These are phyloP conservation scores for Candida pseudoviswanathii DNA, from an alignment of 1,139 yeast genomes.

Conservation along the genomic window DNA sequence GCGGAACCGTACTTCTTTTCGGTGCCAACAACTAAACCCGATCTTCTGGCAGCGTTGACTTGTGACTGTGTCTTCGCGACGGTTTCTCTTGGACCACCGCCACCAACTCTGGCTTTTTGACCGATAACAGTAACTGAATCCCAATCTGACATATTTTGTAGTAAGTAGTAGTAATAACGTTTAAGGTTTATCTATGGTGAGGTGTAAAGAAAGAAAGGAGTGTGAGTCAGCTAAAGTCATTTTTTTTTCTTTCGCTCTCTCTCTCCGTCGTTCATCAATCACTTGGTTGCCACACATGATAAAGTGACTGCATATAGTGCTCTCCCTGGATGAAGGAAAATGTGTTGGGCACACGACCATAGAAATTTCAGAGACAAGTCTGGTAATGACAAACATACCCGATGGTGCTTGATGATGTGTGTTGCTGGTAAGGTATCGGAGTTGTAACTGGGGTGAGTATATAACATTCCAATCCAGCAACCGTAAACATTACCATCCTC, in stretches of 20 bases:
- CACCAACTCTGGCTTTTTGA: slow-evolving; percentile 82
- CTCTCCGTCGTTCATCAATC: slow-evolving; percentile 1
- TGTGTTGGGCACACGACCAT: neutral
- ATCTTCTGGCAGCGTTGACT: slow-evolving; percentile 90
- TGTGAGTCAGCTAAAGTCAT: neutral
- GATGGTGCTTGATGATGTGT: no score
- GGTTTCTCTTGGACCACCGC: slow-evolving; percentile 82
- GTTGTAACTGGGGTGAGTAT: no score
- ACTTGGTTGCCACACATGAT: slow-evolving; percentile 2
- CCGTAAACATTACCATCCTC: no score
- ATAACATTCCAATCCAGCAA: no score
- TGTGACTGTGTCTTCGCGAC: slow-evolving; percentile 80
- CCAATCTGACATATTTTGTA: slow-evolving; percentile 66
- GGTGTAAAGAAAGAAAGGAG: neutral
- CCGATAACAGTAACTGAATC: slow-evolving; percentile 88
- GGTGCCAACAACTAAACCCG: slow-evolving; percentile 84
- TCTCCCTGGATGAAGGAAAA: neutral
- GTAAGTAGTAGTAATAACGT: neutral
- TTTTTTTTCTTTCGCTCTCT: neutral
- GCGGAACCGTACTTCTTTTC: slow-evolving; percentile 89
- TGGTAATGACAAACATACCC: no score
- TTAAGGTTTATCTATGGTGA: neutral
- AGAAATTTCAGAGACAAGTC: no score
- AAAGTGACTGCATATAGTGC: neutral
- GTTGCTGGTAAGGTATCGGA: no score